Percentiles rank a stretch among this genome's conserved stretches.
Conservation (phyloP, 2,329 filamentous ascomycete genomes). For the Fusarium robinianum region DNA sequence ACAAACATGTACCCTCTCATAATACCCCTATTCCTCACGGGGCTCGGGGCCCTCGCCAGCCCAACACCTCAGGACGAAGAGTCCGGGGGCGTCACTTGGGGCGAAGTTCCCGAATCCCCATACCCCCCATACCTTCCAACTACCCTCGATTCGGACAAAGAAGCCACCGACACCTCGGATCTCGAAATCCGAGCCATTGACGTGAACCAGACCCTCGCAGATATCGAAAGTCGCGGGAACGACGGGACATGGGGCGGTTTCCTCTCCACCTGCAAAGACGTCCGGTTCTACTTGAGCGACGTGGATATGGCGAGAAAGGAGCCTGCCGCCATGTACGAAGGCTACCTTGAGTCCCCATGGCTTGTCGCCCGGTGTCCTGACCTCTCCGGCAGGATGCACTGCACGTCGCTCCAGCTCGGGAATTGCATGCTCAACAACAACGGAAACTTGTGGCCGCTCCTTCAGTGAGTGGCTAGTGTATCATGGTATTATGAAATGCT, state of each 20-base stretch:
- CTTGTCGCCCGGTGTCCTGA: constrained; percentile 20
- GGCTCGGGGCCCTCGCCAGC: not conserved
- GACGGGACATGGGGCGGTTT: constrained; percentile 11
- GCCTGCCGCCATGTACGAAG: not conserved
- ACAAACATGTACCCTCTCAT: constrained; percentile 1
- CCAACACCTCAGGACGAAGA: not conserved
- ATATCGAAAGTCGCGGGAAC: constrained; percentile 2
- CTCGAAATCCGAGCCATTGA: not conserved
- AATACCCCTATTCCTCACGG: constrained; percentile 4
- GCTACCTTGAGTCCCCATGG: constrained; percentile 17
- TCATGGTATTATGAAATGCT: not conserved
- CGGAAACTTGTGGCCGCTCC: constrained; percentile 12
- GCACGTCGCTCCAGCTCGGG: constrained; percentile 23
- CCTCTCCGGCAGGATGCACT: constrained; percentile 13
- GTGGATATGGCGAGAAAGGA: constrained; percentile 11
- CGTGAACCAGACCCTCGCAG: not conserved
- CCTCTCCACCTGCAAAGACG: constrained; percentile 19
- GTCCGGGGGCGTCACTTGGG: not conserved
- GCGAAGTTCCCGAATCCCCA: not conserved
- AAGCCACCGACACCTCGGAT: not conserved
- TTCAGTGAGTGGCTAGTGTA: constrained; percentile 2
- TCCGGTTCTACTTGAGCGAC: constrained; percentile 22
- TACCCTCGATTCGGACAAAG: too few relatives aligned
- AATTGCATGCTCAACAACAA: constrained; percentile 22
- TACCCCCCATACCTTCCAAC: not conserved